These are phyloP conservation scores for Syncephalastrum sp. DNA, from an alignment of 371 early-diverging fungal species.

Conservation along the genomic window DNA sequence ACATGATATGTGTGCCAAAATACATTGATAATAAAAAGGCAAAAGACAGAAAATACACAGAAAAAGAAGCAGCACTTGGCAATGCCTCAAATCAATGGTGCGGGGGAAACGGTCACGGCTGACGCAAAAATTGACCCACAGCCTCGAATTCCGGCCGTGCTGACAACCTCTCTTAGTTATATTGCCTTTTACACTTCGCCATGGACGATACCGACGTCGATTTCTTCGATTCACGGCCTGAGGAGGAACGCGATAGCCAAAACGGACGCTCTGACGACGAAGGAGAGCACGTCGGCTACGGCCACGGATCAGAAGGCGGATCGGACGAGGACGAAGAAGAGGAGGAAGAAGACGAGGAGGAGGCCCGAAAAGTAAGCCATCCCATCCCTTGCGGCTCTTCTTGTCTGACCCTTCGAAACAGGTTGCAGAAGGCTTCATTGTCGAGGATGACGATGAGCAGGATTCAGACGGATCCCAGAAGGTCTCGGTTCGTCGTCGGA, in stretches of 20 bases:
- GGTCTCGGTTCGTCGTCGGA: constrained; percentile 41
- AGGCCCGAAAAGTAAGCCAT: constrained; percentile 44
- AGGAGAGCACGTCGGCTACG: constrained; percentile 48
- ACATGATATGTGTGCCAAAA: too few relatives aligned
- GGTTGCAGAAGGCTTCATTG: constrained; percentile 67
- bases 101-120: too few relatives aligned
- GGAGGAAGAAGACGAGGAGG: constrained; percentile 61
- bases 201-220: constrained; percentile 10
- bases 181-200: background rate
- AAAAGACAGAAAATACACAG: too few relatives aligned
- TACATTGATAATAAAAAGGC: too few relatives aligned
- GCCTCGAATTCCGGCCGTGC: background rate
- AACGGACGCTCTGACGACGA: constrained; percentile 45
- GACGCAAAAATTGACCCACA: too few relatives aligned
- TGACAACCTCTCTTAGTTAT: background rate
- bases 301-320: constrained; percentile 32
- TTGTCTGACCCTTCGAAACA: constrained; percentile 10
- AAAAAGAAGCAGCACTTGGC: too few relatives aligned
- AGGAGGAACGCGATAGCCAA: constrained; percentile 9
- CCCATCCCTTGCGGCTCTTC: constrained; percentile 10
- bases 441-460: constrained; percentile 65
- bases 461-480: constrained; percentile 40
- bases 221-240: constrained; percentile 9
- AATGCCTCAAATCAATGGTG: too few relatives aligned
- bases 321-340: constrained; percentile 58